Evolutionary conservation across 345 rosid genomes (phyloP).

Genomic region (Tarenaya hassleriana): DNA sequence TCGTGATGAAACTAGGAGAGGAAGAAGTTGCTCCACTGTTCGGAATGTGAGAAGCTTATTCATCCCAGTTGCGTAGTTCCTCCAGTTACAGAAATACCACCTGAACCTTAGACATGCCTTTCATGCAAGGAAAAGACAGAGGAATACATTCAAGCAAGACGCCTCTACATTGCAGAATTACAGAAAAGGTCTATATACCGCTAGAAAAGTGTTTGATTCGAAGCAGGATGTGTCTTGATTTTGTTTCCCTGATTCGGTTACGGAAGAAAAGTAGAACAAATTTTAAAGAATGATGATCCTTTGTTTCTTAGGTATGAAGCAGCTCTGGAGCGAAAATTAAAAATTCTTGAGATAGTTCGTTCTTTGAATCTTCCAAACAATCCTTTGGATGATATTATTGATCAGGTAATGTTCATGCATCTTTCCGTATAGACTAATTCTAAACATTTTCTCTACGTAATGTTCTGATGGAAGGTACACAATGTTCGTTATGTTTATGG

Average conservation of each 20-base stretch:
- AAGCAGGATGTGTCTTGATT: conserved; percentile 16
- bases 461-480: no score
- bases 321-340: conserved; percentile 74
- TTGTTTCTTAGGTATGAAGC: conserved; percentile 63
- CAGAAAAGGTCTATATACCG: conserved; percentile 50
- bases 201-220: background rate
- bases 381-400: conserved; percentile 94
- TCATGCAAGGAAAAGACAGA: conserved; percentile 98
- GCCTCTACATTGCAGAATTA: conserved; percentile 54
- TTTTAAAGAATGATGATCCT: conserved; percentile 7
- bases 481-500: no score
- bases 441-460: no score
- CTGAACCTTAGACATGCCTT: conserved; percentile 84
- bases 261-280: no score
- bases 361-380: conserved; percentile 90
- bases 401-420: conserved; percentile 50
- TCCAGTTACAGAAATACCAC: conserved; percentile 56
- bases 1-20: conserved; percentile 56
- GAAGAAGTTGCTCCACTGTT: conserved; percentile 86
- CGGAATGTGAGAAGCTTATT: conserved; percentile 84
- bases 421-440: no score
- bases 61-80: conserved; percentile 87
- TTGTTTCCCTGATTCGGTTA: conserved; percentile 6
- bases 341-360: conserved; percentile 83
- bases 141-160: conserved; percentile 74